These are phyloP conservation scores for Excoecaria cochinchinensis DNA, from an alignment of 345 rosid genomes.

Conservation along the genomic window DNA sequence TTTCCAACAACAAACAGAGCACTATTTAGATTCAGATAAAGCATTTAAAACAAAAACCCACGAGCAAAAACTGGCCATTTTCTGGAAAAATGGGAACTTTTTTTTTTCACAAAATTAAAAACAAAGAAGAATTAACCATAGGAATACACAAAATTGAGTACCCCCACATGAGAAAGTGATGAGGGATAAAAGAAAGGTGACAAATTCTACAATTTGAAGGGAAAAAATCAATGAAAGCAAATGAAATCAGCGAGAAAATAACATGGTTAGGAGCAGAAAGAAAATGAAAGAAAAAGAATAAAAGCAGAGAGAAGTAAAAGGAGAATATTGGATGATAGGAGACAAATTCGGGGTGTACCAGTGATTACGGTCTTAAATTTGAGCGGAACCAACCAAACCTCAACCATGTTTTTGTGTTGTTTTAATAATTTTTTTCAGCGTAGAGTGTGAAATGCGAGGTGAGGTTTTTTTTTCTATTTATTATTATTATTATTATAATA, in stretches of 20 bases:
- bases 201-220: neutral
- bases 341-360: constrained; percentile 39
- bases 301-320: neutral
- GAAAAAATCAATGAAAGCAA: neutral
- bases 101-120: neutral
- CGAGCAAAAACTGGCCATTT: constrained; percentile 3
- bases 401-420: neutral
- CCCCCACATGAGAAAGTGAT: constrained; percentile 22
- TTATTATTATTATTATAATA: too few species aligned
- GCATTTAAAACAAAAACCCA: constrained; percentile 4
- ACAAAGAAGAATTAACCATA: neutral
- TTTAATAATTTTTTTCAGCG: neutral
- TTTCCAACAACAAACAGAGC: constrained; percentile 18
- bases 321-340: constrained; percentile 11
- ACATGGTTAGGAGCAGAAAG: neutral
- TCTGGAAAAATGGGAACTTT: constrained; percentile 3
- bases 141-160: neutral
- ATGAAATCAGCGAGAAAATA: constrained; percentile 2
- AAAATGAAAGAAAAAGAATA: neutral
- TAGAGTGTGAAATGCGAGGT: neutral
- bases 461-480: neutral
- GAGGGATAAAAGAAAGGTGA: neutral
- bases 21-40: constrained; percentile 10
- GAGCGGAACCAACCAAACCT: constrained; percentile 48
- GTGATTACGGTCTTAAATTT: constrained; percentile 48